phyloP scores from a whole-genome alignment of 371 early-diverging fungal species.

The Syncephalastrum racemosum region DNA sequence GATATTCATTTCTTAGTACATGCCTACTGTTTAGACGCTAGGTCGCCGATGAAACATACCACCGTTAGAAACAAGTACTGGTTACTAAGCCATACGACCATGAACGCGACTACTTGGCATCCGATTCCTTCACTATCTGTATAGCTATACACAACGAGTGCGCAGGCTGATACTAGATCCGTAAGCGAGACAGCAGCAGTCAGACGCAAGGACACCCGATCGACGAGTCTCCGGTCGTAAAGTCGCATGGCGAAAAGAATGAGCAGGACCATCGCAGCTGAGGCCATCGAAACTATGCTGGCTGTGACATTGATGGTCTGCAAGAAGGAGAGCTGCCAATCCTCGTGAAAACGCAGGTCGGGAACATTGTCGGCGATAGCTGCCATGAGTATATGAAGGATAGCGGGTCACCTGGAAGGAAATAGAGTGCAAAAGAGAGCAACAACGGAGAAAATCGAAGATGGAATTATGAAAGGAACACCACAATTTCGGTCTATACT shows the following conservation, averaged over 20 bases:
- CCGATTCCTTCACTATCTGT: constrained; percentile 2
- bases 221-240: constrained; percentile 23
- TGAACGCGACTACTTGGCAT: constrained; percentile 14
- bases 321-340: constrained; percentile 10
- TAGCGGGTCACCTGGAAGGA: too few relatives aligned
- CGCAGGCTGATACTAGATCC: constrained; percentile 15
- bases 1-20: neutral
- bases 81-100: constrained; percentile 25
- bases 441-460: too few relatives aligned
- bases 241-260: constrained; percentile 20
- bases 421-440: too few relatives aligned
- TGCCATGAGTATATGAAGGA: too few relatives aligned
- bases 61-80: constrained; percentile 22
- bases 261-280: constrained; percentile 15
- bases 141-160: constrained; percentile 15
- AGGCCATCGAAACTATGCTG: constrained; percentile 17
- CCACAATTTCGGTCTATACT: too few relatives aligned
- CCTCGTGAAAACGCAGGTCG: constrained; percentile 10
- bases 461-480: too few relatives aligned
- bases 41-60: constrained; percentile 3
- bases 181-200: constrained; percentile 23
- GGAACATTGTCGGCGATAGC: constrained; percentile 9
- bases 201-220: constrained; percentile 25
- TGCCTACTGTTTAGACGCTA: neutral
- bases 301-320: constrained; percentile 15